These are phyloP conservation scores for Aureobasidium sp. DNA, from an alignment of 2,329 filamentous ascomycete species.

Conservation along the genomic window DNA sequence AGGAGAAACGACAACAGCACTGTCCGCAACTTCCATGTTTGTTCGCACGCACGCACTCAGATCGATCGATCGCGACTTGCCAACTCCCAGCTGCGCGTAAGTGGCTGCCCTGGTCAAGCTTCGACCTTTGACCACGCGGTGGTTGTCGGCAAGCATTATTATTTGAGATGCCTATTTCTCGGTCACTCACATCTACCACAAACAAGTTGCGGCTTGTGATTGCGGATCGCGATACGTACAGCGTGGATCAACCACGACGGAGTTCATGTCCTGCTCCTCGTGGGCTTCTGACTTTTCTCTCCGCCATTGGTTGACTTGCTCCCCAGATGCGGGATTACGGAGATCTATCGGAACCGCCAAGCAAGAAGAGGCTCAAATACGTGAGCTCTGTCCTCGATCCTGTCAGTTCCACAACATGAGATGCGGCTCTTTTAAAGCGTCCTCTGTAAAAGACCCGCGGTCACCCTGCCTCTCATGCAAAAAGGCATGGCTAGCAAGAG, in stretches of 20 bases:
- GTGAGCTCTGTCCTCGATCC: neutral
- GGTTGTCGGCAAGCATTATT: neutral
- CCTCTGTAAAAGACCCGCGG: neutral
- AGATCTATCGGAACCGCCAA: neutral
- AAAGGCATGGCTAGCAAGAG: neutral
- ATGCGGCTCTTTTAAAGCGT: neutral
- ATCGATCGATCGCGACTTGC: neutral
- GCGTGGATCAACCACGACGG: neutral
- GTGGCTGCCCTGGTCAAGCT: neutral
- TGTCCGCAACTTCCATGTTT: neutral
- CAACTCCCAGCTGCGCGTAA: neutral
- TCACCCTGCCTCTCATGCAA: neutral
- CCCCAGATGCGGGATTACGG: neutral
- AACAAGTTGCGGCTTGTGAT: neutral
- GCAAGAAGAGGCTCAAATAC: neutral
- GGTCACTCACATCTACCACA: neutral
- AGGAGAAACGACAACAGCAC: constrained; percentile 2
- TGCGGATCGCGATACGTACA: neutral
- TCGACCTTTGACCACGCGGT: neutral
- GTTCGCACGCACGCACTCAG: neutral
- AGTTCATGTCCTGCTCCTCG: neutral
- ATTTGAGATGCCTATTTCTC: neutral
- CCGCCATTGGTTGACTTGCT: neutral
- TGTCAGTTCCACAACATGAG: neutral
- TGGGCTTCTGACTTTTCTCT: neutral